phyloP scores from a whole-genome alignment of 2,329 filamentous ascomycete genomes.

The Trichoderma sp. region DNA sequence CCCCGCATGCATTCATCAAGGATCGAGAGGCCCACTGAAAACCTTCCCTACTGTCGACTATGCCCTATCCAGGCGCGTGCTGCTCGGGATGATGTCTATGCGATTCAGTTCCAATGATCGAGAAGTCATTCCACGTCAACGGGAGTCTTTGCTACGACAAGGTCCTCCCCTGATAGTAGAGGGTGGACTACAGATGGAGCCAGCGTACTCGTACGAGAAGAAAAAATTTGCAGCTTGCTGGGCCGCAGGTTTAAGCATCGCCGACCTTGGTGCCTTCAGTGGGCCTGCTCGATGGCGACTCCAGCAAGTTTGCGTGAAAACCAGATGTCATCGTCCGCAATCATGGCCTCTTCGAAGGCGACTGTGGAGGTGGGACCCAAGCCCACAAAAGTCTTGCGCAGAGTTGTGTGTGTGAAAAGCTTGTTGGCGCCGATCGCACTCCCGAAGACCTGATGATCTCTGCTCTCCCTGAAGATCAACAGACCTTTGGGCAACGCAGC shows the following conservation, averaged over 20 bases:
- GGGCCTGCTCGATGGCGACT: neutral
- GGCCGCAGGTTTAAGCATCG: neutral
- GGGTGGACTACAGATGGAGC: slow-evolving; percentile 6
- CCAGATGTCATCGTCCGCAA: slow-evolving; percentile 10
- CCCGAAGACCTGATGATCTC: slow-evolving; percentile 6
- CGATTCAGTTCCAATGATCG: neutral
- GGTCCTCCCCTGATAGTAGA: neutral
- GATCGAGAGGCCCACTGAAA: slow-evolving; percentile 10
- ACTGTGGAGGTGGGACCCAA: slow-evolving; percentile 14
- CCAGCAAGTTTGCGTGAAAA: neutral
- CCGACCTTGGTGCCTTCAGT: neutral
- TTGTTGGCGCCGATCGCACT: slow-evolving; percentile 21
- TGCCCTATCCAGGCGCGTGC: slow-evolving; percentile 1
- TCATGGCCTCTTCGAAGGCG: neutral
- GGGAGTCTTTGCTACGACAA: neutral
- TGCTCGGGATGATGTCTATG: neutral
- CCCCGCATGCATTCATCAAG: slow-evolving; percentile 10
- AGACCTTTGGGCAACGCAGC: neutral
- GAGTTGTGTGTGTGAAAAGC: slow-evolving; percentile 19
- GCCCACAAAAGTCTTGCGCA: neutral
- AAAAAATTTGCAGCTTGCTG: neutral
- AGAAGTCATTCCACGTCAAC: neutral
- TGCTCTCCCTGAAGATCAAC: slow-evolving; percentile 19
- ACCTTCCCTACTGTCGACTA: neutral
- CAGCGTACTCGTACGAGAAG: neutral